Percentiles rank a stretch among this genome's conserved stretches.
Evolutionary conservation across 2,329 filamentous ascomycete species (phyloP).

Genomic region (Aurifilum marmelostoma): DNA sequence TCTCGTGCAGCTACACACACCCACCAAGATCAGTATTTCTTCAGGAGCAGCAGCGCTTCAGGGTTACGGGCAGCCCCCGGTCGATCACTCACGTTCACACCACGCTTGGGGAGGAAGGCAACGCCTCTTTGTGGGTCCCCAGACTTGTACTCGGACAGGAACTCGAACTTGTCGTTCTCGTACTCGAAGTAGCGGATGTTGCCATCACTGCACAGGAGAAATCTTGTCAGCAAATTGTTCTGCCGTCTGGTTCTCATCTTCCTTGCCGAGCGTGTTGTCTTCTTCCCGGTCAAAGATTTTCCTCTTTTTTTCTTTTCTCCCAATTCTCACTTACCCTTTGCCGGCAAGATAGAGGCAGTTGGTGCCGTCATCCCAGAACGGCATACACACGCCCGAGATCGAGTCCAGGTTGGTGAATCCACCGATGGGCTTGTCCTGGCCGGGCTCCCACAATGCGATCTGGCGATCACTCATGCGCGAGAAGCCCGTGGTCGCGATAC

Average conservation of each 20-base stretch:
- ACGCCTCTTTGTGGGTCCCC: slow-evolving; percentile 90
- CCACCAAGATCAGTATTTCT: not conserved
- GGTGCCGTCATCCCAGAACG: slow-evolving; percentile 95
- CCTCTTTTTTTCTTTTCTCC: slow-evolving; percentile 40
- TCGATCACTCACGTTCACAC: slow-evolving; percentile 71
- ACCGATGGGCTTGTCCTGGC: slow-evolving; percentile 81
- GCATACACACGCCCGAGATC: slow-evolving; percentile 98
- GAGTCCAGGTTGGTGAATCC: slow-evolving; percentile 91
- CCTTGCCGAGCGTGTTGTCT: no score
- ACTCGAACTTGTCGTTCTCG: slow-evolving; percentile 98
- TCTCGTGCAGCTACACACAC: slow-evolving; percentile 74
- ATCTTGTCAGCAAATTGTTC: slow-evolving; percentile 29
- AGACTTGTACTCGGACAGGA: slow-evolving; percentile 97
- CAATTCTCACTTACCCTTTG: slow-evolving; percentile 88
- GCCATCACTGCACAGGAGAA: slow-evolving; percentile 68
- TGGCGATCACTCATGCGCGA: slow-evolving; percentile 98
- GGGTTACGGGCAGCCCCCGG: not conserved
- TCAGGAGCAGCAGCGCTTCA: slow-evolving; percentile 23
- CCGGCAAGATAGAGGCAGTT: slow-evolving; percentile 95
- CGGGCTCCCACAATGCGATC: slow-evolving; percentile 92
- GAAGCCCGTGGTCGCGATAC: slow-evolving; percentile 95
- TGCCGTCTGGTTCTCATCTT: no score
- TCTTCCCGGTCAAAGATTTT: no score
- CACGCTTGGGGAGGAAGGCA: slow-evolving; percentile 91
- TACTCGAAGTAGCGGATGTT: slow-evolving; percentile 99